Base-by-base conservation (phyloP, 768 basidiomycete species). In the Russula sp. region DNA sequence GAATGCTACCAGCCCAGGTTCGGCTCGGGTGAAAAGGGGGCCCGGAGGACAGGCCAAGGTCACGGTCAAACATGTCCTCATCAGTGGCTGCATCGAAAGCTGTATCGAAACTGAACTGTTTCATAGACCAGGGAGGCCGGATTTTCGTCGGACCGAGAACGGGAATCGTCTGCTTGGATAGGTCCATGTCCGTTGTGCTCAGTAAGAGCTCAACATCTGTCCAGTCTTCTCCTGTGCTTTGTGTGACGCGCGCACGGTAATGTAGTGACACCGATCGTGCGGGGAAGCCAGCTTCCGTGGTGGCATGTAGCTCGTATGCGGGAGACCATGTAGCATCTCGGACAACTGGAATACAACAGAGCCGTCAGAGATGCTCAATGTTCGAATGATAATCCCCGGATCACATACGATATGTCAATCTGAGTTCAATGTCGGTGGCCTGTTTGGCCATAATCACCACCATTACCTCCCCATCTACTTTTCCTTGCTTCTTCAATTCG, bases 171-270 rank as follows among this genome's bases (percentile, higher is more conserved):
- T 60, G 78, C 56, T 6, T 75, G 63, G 35, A 40, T 75, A 80
- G 37, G 78, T 79, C 54, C 62, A 71, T 63, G 72, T 74, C 51
- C 63, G 78, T 78, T 2, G 84, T 84, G 71, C 80, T 84, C 34
- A 87, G 74, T 6, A 77, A 82, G 37, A 86, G 74, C 1, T 75
- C 63, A 1, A 80, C 75, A 62, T 78, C 73, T 27, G 68, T 76
- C 85, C 85, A 87, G 63, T 84, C 81, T 67, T 87, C 85, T 13
- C 85, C 85, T 0, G 85, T 84, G 66, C 70, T 71, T 66, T 87
- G 84, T 0, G 70, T 73, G 55, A 86, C 75, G 34, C 77, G 74
- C 0, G 84, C 83, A 31, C 81, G 80, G 67, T 85, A 86, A 63
- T 83, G 79, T 10, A 87, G 75, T 3, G 76, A 65, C 31, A 84